A percentile compares a stretch with the other conserved stretches of the same genome.
phyloP scores from a whole-genome alignment of 176 grass and related monocot genomes.

The Juncus inflexus region DNA sequence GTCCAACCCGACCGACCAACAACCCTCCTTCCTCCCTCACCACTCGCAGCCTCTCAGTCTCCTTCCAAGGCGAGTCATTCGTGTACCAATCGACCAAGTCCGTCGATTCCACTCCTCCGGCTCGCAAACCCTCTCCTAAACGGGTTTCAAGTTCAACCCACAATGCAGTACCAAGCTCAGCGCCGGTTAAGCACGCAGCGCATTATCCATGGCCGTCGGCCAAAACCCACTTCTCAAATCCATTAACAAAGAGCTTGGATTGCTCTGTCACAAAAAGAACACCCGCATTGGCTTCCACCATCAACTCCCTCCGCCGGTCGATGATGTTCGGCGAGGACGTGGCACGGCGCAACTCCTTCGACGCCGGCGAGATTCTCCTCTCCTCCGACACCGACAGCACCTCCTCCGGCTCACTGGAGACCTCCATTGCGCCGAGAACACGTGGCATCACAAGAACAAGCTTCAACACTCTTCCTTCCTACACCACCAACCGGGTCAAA shows the following conservation, averaged over 20 bases:
- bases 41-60: conserved; percentile 87
- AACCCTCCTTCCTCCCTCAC: conserved; percentile 46
- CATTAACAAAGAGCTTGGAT: conserved; percentile 75
- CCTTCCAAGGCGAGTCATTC: conserved; percentile 92
- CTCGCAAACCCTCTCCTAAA: conserved; percentile 41
- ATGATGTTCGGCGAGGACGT: conserved; percentile 56
- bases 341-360: conserved; percentile 39
- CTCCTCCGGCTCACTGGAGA: conserved; percentile 64
- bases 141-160: conserved; percentile 20
- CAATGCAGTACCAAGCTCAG: conserved; percentile 46
- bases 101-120: conserved; percentile 51
- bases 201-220: conserved; percentile 59
- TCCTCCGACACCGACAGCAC: conserved; percentile 81
- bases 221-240: conserved; percentile 45
- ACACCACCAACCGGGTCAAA: conserved; percentile 35
- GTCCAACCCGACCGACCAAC: conserved; percentile 34
- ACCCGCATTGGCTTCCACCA: conserved; percentile 48
- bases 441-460: conserved; percentile 22
- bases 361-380: conserved; percentile 45
- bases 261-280: conserved; percentile 64
- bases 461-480: conserved; percentile 49
- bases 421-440: conserved; percentile 33
- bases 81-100: conserved; percentile 80
- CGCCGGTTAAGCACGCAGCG: conserved; percentile 26
- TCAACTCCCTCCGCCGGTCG: conserved; percentile 59